Conservation (phyloP, 2,329 filamentous ascomycete genomes). For the Penicillium sp. region DNA sequence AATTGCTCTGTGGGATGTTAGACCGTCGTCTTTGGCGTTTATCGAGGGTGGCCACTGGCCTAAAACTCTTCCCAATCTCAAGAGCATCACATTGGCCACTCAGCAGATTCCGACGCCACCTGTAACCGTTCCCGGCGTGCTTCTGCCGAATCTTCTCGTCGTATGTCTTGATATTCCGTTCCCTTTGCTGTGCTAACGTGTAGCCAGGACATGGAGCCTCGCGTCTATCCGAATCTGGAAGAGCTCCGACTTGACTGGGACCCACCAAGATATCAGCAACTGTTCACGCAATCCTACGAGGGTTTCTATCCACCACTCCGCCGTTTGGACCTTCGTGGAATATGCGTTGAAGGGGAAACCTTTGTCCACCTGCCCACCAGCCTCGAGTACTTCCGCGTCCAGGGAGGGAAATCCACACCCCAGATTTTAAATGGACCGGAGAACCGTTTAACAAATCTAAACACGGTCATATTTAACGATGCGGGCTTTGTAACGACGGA, state of each 20-base stretch:
- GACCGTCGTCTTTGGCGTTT: constrained; percentile 3
- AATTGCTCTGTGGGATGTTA: constrained; percentile 25
- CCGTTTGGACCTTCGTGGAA: constrained; percentile 29
- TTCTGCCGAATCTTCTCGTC: neutral
- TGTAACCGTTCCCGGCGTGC: neutral
- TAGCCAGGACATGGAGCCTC: constrained; percentile 9
- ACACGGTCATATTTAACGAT: constrained; percentile 30
- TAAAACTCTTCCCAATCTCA: constrained; percentile 30
- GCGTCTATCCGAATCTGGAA: constrained; percentile 30
- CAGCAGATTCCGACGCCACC: constrained; percentile 2
- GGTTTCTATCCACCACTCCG: constrained; percentile 22
- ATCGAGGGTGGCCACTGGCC: constrained; percentile 21
- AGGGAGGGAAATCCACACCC: constrained; percentile 20
- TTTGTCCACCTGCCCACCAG: constrained; percentile 24
- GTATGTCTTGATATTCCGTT: neutral
- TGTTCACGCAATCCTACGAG: constrained; percentile 7
- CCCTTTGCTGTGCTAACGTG: neutral
- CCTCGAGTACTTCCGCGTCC: constrained; percentile 31
- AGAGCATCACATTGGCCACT: constrained; percentile 27
- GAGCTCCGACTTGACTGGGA: constrained; percentile 33
- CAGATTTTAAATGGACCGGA: neutral
- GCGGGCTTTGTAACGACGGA: constrained; percentile 21
- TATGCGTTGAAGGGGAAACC: constrained; percentile 19
- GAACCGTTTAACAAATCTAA: constrained; percentile 24
- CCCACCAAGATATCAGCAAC: constrained; percentile 21